phyloP scores from a whole-genome alignment of 202 grass and related monocot species.

The Digitaria exilis region DNA sequence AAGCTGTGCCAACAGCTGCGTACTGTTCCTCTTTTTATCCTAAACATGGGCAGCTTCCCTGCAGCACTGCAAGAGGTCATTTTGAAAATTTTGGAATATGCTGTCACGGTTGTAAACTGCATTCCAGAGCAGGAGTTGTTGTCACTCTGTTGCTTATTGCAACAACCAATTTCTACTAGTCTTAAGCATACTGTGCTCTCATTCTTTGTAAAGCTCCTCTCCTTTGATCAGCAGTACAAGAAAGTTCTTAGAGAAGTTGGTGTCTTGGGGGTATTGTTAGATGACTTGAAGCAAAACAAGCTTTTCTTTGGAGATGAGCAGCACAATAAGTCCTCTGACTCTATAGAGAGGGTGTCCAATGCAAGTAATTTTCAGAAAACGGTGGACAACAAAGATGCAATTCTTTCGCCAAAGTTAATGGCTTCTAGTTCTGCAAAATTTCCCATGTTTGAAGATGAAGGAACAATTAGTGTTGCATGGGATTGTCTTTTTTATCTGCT shows the following conservation, averaged over 20 bases:
- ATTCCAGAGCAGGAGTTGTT: conserved; percentile 96
- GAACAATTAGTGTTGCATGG: conserved; percentile 88
- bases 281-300: conserved; percentile 97
- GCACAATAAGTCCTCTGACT: conserved; percentile 66
- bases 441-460: conserved; percentile 96
- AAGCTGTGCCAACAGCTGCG: conserved; percentile 93
- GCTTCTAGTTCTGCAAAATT: conserved; percentile 65
- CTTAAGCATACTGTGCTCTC: conserved; percentile 91
- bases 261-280: conserved; percentile 89
- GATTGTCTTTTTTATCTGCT: conserved; percentile 98
- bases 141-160: conserved; percentile 97
- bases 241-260: conserved; percentile 98
- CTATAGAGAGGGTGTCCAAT: conserved; percentile 52
- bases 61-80: conserved; percentile 91
- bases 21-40: conserved; percentile 94
- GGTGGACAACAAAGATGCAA: conserved; percentile 75
- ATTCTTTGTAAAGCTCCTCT: conserved; percentile 96
- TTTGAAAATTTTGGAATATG: conserved; percentile 99
- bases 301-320: conserved; percentile 75
- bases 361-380: conserved; percentile 68
- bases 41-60: conserved; percentile 98
- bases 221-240: conserved; percentile 99
- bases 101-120: conserved; percentile 96
- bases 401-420: conserved; percentile 83
- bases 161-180: conserved; percentile 87